Base-by-base conservation (phyloP, 352 stramenopile species). In the Plasmopara muralis region DNA sequence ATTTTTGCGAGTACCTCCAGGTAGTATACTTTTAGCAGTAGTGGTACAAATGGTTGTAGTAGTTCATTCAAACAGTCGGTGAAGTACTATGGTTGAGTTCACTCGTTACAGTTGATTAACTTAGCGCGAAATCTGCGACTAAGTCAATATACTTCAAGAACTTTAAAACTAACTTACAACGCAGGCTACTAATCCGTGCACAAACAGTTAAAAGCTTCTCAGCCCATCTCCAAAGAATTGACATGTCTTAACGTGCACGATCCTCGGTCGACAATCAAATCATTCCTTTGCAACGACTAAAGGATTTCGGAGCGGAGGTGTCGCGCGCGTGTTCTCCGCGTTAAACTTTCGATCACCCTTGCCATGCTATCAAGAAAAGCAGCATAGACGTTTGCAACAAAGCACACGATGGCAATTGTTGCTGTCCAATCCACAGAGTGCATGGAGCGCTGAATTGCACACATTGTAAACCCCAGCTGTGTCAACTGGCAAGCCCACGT, bases 391-490 rank as follows among this genome's bases (percentile, higher is more conserved):
- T 67, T 28, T 9, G 64, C 46, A 38, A 85, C 76, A 25, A 72
- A 57, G 34, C 76, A 87, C 25, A 25, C 20, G 20, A 25, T 25
- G 1, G 20, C 20, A 25, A 25, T 25, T 25, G 20, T 25, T 25
- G 20, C 74, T 0, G 57, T 52, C 72, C 74, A 85, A 35, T 75
- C 53, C n/a, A 66, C 68, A 8, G 60, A 60, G 9, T 71, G 64
- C 15, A 85, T 55, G 38, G 68, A 84, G 25, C 70, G 72, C 58
- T 83, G 64, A 48, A 81, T 74, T 13, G 63, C 62, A 50, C 72
- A 71, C 13, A 87, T 41, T 14, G 56, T 73, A 55, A 73, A 68
- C 48, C 64, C 59, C 10, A 9, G 59, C 67, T 29, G 54, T 44
- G 9, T 68, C 63, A 3, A 62, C 48, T 10, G 73, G 72, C 8